Conservation (phyloP, 345 rosid species). For the Brassica rapa region DNA sequence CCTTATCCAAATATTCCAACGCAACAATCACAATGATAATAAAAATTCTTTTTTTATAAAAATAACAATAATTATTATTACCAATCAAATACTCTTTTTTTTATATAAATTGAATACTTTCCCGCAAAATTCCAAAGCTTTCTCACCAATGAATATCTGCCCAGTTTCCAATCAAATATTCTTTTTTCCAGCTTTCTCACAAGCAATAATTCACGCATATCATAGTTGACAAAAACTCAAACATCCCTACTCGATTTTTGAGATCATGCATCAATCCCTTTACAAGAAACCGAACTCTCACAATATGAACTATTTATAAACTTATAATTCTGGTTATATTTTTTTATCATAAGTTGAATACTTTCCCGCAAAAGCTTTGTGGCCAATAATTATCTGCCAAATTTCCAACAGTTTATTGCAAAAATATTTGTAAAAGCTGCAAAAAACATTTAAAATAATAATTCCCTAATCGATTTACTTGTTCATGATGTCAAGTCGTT, state of each 20-base stretch:
- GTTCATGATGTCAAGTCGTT: background rate
- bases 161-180: background rate
- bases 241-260: background rate
- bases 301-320: background rate
- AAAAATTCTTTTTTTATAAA: too few relatives aligned
- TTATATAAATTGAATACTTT: background rate
- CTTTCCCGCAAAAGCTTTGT: background rate
- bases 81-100: background rate
- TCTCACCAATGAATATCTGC: background rate
- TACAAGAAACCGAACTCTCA: background rate
- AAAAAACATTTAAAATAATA: background rate
- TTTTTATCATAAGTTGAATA: background rate
- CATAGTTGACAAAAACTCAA: background rate
- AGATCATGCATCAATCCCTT: background rate
- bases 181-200: too few relatives aligned
- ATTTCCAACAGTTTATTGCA: background rate
- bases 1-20: constrained; percentile 44
- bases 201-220: background rate
- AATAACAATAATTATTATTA: too few relatives aligned
- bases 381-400: background rate
- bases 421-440: background rate
- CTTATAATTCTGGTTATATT: background rate
- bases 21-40: background rate
- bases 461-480: background rate
- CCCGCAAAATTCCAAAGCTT: background rate